phyloP scores from a whole-genome alignment of 768 basidiomycete genomes.

The Leucosporidium creatinivorum region DNA sequence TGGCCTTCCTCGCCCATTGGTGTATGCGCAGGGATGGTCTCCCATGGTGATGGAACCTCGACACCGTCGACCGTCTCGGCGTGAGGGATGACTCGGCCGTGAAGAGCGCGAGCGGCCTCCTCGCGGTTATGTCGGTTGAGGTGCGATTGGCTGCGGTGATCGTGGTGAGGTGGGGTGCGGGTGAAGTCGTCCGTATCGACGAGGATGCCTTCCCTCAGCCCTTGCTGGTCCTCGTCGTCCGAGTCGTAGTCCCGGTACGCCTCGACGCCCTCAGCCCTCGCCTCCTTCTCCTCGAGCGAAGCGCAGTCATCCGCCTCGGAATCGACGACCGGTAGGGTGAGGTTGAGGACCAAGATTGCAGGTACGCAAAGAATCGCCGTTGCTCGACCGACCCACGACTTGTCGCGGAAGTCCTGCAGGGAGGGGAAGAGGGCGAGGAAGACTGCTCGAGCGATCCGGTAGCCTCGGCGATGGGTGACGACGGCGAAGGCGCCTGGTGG shows the following conservation, averaged over 20 bases:
- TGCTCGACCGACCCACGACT: conserved; percentile 62
- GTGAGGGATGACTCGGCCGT: conserved; percentile 21
- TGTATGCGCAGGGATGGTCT: conserved; percentile 22
- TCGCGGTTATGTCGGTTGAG: conserved; percentile 2
- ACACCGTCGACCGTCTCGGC: neutral
- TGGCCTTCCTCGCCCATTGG: neutral
- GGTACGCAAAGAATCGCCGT: conserved; percentile 76
- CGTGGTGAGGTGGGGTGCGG: conserved; percentile 3
- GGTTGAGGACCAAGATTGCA: conserved; percentile 71
- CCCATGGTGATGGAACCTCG: conserved; percentile 36
- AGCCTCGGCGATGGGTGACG: neutral
- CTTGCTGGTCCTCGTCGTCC: conserved; percentile 30
- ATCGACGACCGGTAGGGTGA: conserved; percentile 83
- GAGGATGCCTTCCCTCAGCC: neutral
- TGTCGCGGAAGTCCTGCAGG: conserved; percentile 61
- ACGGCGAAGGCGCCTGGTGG: neutral
- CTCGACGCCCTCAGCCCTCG: conserved; percentile 29
- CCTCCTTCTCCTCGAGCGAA: conserved; percentile 56
- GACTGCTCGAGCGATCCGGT: conserved; percentile 34
- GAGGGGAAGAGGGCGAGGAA: conserved; percentile 76
- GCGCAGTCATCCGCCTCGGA: conserved; percentile 52
- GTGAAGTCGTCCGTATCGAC: conserved; percentile 3
- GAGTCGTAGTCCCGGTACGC: conserved; percentile 47
- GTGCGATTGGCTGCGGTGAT: neutral
- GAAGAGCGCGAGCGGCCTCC: conserved; percentile 25